These are phyloP conservation scores for Dictyostelium capitatum DNA, from an alignment of 78 protist species.

Conservation along the genomic window DNA sequence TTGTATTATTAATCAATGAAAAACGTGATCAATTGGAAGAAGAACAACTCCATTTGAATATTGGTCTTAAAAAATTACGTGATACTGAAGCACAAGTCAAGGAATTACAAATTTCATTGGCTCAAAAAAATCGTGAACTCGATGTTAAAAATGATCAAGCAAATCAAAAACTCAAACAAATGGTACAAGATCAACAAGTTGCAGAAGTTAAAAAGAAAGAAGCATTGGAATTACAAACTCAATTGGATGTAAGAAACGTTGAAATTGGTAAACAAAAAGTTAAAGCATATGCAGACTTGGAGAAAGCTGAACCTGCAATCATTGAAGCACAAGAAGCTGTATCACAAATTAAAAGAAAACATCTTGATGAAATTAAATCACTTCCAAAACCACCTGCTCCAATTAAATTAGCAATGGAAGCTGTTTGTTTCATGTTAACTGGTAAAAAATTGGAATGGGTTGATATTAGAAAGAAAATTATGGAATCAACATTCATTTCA, in stretches of 20 bases:
- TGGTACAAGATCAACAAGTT: conserved; percentile 88
- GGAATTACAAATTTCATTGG: conserved; percentile 83
- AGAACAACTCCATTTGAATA: conserved; percentile 95
- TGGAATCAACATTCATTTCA: conserved; percentile 89
- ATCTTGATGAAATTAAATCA: conserved; percentile 90
- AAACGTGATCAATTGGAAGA: conserved; percentile 94
- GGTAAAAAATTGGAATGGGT: conserved; percentile 92
- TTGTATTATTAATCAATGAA: conserved; percentile 83
- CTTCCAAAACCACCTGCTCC: conserved; percentile 92
- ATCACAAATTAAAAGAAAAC: conserved; percentile 84
- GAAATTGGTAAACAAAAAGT: conserved; percentile 67
- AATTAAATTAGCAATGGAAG: conserved; percentile 92
- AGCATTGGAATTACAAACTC: conserved; percentile 68
- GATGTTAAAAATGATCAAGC: conserved; percentile 88
- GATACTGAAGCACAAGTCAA: conserved; percentile 91
- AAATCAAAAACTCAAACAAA: conserved; percentile 89
- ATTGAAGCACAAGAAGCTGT: conserved; percentile 90
- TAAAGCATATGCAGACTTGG: conserved; percentile 87
- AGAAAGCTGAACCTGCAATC: conserved; percentile 93
- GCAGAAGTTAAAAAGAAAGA: conserved; percentile 86
- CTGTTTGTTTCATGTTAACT: conserved; percentile 86
- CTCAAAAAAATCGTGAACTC: conserved; percentile 84
- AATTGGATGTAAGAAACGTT: conserved; percentile 75
- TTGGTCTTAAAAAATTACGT: conserved; percentile 93
- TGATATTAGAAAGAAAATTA: conserved; percentile 82